Base-by-base conservation (phyloP, 495 filamentous ascomycete species). In the Neurospora sp. region DNA sequence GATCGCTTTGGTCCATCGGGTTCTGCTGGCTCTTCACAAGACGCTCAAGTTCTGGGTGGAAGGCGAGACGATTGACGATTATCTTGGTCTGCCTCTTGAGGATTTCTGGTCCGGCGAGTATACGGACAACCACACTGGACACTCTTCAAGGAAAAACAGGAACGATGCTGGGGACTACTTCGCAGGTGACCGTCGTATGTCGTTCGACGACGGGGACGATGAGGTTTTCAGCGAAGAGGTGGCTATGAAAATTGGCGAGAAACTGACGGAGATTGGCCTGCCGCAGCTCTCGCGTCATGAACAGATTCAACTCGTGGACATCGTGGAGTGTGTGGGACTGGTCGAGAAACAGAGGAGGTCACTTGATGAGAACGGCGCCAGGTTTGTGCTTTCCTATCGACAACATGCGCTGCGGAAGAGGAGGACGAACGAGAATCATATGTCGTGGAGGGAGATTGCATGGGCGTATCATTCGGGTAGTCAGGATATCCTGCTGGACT, bases 391-490 rank as follows among this genome's bases (percentile, higher is more conserved):
- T 35, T 96, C 96, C 81, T 97, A 96, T 84, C 87, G 92, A 18
- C 93, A 97, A 75, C 90, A 96, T 79, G 91, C 90, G 72, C 83
- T 98, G 42, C 87, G 90, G 39, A 91, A 87, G 81, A 85, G 86
- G 38, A 87, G 90, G 77, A 84, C 88, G 9, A 88, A 87, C 75
- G 89, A 89, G 78, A 88, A 90, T 7, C 85, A 89, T 23, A 89
- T 98, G 75, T 92, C 92, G 5, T 99, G 94, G 93, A 86, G 96
- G 80, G 95, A 98, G 77, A 95, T 97, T 73, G 91, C 92, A 69
- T 98, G 95, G 94, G 96, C 95, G 27, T 95, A 91, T 76, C 94
- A 98, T 81, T 97, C 93, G 75, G 87, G 83, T 16, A 97, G 93
- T 72, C 96, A 99, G 81, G 96, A 98, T 79, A 96, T 98, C 54